phyloP scores from a whole-genome alignment of 1,284 basidiomycete genomes.

The Tylopilus orsonianus region DNA sequence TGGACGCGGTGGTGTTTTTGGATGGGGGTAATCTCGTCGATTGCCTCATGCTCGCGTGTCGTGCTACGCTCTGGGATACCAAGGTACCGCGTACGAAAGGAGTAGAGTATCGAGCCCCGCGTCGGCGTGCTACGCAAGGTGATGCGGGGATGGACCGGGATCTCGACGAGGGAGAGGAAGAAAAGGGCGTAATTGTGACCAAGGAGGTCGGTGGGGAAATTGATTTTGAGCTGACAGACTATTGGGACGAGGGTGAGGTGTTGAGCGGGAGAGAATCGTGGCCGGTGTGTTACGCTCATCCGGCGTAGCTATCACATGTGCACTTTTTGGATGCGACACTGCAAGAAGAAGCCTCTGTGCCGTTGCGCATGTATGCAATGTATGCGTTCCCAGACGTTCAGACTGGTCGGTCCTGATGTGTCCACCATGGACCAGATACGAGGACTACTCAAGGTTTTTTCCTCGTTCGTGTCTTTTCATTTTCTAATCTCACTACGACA shows the following conservation, averaged over 20 bases:
- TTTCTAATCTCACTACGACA: conserved; percentile 3
- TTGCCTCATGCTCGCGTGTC: conserved; percentile 72
- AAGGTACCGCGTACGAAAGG: conserved; percentile 70
- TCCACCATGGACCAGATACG: conserved; percentile 46
- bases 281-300: conserved; percentile 73
- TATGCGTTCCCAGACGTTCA: conserved; percentile 66
- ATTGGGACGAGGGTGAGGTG: conserved; percentile 78
- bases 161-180: conserved; percentile 29
- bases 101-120: conserved; percentile 54
- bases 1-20: conserved; percentile 69
- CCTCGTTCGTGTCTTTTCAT: background rate
- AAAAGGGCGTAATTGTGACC: conserved; percentile 49
- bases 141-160: conserved; percentile 54
- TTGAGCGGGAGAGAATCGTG: conserved; percentile 59
- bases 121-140: conserved; percentile 26
- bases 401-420: conserved; percentile 60
- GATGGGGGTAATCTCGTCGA: conserved; percentile 75
- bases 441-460: conserved; percentile 50
- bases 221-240: conserved; percentile 82
- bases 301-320: conserved; percentile 45
- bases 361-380: conserved; percentile 55
- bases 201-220: conserved; percentile 43
- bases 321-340: conserved; percentile 71
- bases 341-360: conserved; percentile 62
- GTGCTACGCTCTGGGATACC: conserved; percentile 77